Evolutionary conservation across 345 rosid genomes (phyloP), one percentile per base, ranked within the genome.

Genomic region (Carallia pectinifolia): DNA sequence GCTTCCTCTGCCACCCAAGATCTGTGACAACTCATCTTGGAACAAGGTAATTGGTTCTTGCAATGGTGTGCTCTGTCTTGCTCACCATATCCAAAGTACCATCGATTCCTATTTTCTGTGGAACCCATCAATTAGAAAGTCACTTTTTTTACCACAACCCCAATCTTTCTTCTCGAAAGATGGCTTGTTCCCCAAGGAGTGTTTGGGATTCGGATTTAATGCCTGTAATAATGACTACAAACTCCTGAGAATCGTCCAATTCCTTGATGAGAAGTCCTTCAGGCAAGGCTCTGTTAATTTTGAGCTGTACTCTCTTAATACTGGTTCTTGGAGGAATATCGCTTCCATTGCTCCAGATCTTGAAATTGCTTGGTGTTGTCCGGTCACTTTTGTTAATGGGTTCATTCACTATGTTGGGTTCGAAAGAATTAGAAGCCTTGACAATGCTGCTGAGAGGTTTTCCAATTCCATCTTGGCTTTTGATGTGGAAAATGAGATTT

Each of bases 401-500:
- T 13, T 50, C 23, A n/a, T 64, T 12, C 52, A 64, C 29, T 64
- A 50, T 30, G 53, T 47, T 18, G 67, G 31, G n/a, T n/a, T 19
- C 5, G 36, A 27, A 19, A 30, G 33, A 30, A 61, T 15, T 1
- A 19, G 3, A 7, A 44, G 50, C 50, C 16, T 44, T 13, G 50
- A 12, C 50, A 15, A 3, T 23, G 23, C 16, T 3, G 16, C 50
- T 1, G 65, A 38, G 15, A 15, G 44, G 18, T 15, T 12, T 23
- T 19, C 30, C 6, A 64, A 19, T 19, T 38, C 12, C 6, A 40
- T 64, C 31, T 19, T 44, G 67, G 53, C 67, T n/a, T 64, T 64
- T 19, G 53, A 64, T 64, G 30, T 64, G 44, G 4, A 37, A 38
- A 50, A 64, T 64, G 66, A 61, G 65, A 38, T 33, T 18, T 61